Evolutionary conservation across 805 yeast genomes (phyloP), one percentile per base, ranked within the genome.

Genomic region (Metschnikowia baotianmanensis): DNA sequence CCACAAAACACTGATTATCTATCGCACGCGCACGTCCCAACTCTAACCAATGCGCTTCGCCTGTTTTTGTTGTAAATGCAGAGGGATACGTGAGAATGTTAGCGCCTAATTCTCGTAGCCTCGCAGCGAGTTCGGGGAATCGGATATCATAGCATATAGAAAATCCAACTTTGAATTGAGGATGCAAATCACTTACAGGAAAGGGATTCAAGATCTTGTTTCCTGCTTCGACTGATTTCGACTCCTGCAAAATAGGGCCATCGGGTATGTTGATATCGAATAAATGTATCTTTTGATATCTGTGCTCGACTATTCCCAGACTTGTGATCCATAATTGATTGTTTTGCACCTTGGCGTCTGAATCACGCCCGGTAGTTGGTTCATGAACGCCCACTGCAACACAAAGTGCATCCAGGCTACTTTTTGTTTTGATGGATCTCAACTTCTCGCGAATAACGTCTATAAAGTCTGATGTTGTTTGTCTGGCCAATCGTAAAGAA

Each of bases 61-160:
- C 99, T 0, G 98, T 91, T 48, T 82, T 80, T 57, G 85, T 77
- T 0, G 96, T 93, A 71, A 95, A 93, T 0, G 98, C 98, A 19
- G 95, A 83, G 0, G 99, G 98, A 53, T 70, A 91, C 2, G 91
- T 76, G 28, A 91, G 52, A 17, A 91, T 67, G 43, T 86, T 74
- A 1, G 96, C 95, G 3, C 96, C 96, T 38, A 65, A 52, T 8
- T 76, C 57, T 37, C 96, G 66, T 20, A 50, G 43, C 29, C 81
- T 62, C 25, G 83, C 53, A 1, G 93, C 81, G 34, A 86, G 63
- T 57, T 89, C 96, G 0, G 96, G 95, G 57, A 88, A 87, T 47
- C 97, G 69, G 24, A 88, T 78, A 62, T 87, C 98, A 61, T 86
- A 89, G 61, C 96, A 91, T 24, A 86, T 84, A 1, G 79, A 84